A percentile compares a stretch with the other conserved stretches of the same genome.
Evolutionary conservation across 176 grass and related monocot genomes (phyloP).

Genomic region (Musa beccarii): DNA sequence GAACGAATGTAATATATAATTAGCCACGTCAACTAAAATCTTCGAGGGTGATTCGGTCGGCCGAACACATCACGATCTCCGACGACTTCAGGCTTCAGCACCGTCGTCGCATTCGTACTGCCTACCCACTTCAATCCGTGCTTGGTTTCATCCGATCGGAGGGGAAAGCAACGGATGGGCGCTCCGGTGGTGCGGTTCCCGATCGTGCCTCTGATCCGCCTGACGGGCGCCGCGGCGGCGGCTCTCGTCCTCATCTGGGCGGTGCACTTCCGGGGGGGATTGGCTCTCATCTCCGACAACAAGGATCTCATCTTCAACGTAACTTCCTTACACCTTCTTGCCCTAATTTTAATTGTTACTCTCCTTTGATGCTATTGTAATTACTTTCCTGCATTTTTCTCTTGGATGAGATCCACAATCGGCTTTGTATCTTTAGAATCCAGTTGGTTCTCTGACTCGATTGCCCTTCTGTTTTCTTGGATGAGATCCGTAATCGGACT

Average conservation of each 20-base stretch:
- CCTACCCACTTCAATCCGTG: background rate
- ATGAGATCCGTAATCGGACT: too few relatives aligned
- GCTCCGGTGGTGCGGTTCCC: constrained; percentile 44
- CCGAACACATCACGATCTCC: too few relatives aligned
- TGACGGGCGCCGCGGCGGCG: constrained; percentile 27
- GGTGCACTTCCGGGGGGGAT: constrained; percentile 75
- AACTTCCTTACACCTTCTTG: background rate
- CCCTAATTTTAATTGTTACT: too few relatives aligned
- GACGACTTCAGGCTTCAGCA: background rate
- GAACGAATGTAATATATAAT: too few relatives aligned
- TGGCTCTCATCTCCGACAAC: constrained; percentile 56
- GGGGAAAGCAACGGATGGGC: constrained; percentile 19
- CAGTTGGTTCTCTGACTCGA: too few relatives aligned
- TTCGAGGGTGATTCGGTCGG: too few relatives aligned
- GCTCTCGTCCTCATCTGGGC: constrained; percentile 64
- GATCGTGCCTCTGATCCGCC: constrained; percentile 43
- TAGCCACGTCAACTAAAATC: too few relatives aligned
- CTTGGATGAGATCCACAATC: background rate
- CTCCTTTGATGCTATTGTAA: too few relatives aligned
- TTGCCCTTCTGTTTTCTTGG: too few relatives aligned
- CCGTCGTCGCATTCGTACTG: too few relatives aligned
- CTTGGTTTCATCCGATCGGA: background rate
- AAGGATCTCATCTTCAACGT: constrained; percentile 16
- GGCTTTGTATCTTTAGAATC: too few relatives aligned
- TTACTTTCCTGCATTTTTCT: too few relatives aligned